phyloP scores from a whole-genome alignment of 768 basidiomycete genomes.

The Tulasnella sp. region DNA sequence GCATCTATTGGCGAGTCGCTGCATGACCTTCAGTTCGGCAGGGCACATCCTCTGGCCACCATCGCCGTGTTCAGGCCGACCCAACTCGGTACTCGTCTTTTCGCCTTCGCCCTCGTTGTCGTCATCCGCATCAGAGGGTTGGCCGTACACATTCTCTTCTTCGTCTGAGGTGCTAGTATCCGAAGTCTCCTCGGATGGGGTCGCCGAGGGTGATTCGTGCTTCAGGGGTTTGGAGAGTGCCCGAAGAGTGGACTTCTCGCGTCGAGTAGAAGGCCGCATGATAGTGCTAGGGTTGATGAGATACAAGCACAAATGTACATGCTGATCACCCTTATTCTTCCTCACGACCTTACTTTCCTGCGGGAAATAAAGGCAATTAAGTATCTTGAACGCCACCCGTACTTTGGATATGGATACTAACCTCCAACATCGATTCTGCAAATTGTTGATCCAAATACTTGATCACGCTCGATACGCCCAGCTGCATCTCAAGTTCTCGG shows the following conservation, averaged over 20 bases:
- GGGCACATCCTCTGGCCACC: constrained; percentile 36
- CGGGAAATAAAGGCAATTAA: constrained; percentile 8
- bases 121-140: constrained; percentile 63
- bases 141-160: constrained; percentile 37
- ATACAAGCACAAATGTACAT: constrained; percentile 83
- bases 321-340: constrained; percentile 79
- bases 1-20: constrained; percentile 57
- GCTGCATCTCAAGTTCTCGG: constrained; percentile 65
- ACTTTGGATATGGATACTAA: constrained; percentile 26
- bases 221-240: constrained; percentile 30
- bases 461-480: constrained; percentile 61
- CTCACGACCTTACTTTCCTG: constrained; percentile 85
- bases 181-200: constrained; percentile 34
- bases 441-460: constrained; percentile 74
- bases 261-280: constrained; percentile 43
- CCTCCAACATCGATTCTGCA: constrained; percentile 81
- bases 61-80: not conserved
- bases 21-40: constrained; percentile 68
- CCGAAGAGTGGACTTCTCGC: constrained; percentile 35
- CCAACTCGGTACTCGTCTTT: not conserved
- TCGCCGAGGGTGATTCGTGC: constrained; percentile 43
- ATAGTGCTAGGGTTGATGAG: constrained; percentile 72
- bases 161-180: constrained; percentile 43
- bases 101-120: constrained; percentile 27
- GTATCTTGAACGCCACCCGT: constrained; percentile 20